Base-by-base conservation (phyloP, 495 filamentous ascomycete genomes). In the Penicillium lividum region DNA sequence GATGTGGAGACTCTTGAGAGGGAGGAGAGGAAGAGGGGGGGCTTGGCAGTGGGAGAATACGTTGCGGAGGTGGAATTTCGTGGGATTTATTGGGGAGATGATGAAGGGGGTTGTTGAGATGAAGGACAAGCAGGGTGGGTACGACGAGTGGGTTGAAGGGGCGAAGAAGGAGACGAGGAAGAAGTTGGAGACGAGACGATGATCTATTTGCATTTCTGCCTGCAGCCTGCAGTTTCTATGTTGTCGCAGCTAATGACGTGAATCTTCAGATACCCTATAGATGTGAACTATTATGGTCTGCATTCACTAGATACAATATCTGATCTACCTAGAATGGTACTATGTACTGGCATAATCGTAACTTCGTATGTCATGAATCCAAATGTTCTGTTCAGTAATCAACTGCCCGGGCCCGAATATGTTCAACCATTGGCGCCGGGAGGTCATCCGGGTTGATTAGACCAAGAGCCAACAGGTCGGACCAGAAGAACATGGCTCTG, bases 1-100 rank as follows among this genome's bases (percentile, higher is more conserved):
- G 94, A 99, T 73, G 59, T 64, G 51, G 93, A 96, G 73, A 73
- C 82, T 69, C 71, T 98, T 64, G 80, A 84, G 64, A 77, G 86
- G 55, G 92, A 98, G 83, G 86, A 93, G 81, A 75, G 81, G 70
- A 96, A 96, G 85, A 76, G 94, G 54, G 80, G 80, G 77, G 52
- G 89, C 83, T 31, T 99, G 94, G 95, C 82, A 83, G 66, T 98
- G 93, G 86, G 94, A 99, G 84, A 98, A 99, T 75, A 90, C 92
- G 29, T 77, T 99, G 69, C 74, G 94, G 57, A 74, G 90, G 65
- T 93, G 94, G 73, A 99, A 99, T 69, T 98, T 99, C 75, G 88
- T 99, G 16, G 95, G 92, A 0, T 97, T 99, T 69, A 87, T 92
- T 53, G 91, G 90, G 44, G 94, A 98, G 81, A 79, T 96, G 51